These are phyloP conservation scores for Penicillium soppii DNA, from an alignment of 495 filamentous ascomycete genomes.

Conservation along the genomic window DNA sequence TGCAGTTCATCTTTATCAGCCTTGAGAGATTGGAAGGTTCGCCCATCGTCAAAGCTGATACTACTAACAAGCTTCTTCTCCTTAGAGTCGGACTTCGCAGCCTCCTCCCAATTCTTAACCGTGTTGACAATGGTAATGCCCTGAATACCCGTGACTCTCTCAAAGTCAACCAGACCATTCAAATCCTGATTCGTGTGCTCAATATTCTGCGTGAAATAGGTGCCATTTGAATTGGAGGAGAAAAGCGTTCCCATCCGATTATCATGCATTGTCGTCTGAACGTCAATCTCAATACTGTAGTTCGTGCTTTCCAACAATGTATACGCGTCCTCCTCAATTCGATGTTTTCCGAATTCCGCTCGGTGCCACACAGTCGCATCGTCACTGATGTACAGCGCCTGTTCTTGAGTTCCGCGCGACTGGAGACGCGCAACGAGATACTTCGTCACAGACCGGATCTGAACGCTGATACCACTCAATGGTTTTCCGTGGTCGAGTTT, in stretches of 20 bases:
- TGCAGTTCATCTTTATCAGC: slow-evolving; percentile 63
- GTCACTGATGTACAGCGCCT: slow-evolving; percentile 80
- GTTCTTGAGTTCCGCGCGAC: slow-evolving; percentile 77
- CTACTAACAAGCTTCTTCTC: slow-evolving; percentile 67
- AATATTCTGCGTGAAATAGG: slow-evolving; percentile 87
- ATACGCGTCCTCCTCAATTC: slow-evolving; percentile 81
- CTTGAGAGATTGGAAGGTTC: slow-evolving; percentile 69
- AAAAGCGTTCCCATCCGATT: slow-evolving; percentile 81
- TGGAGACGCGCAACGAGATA: slow-evolving; percentile 81
- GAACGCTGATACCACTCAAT: slow-evolving; percentile 78
- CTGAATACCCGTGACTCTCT: slow-evolving; percentile 85
- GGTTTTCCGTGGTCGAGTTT: slow-evolving; percentile 69
- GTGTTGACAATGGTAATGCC: slow-evolving; percentile 88
- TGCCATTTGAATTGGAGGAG: slow-evolving; percentile 94
- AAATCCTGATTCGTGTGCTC: slow-evolving; percentile 83
- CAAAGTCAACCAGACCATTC: slow-evolving; percentile 80
- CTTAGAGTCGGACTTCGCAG: slow-evolving; percentile 50
- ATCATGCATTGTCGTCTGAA: slow-evolving; percentile 62
- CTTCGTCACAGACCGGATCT: slow-evolving; percentile 64
- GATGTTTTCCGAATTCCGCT: slow-evolving; percentile 83
- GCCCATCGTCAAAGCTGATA: slow-evolving; percentile 94
- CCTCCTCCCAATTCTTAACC: slow-evolving; percentile 81
- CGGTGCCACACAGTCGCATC: slow-evolving; percentile 85
- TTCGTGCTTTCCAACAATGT: slow-evolving; percentile 93
- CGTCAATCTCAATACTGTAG: slow-evolving; percentile 96